These are phyloP conservation scores for Diddensiella transvaalensis DNA, from an alignment of 805 yeast genomes.

Conservation along the genomic window DNA sequence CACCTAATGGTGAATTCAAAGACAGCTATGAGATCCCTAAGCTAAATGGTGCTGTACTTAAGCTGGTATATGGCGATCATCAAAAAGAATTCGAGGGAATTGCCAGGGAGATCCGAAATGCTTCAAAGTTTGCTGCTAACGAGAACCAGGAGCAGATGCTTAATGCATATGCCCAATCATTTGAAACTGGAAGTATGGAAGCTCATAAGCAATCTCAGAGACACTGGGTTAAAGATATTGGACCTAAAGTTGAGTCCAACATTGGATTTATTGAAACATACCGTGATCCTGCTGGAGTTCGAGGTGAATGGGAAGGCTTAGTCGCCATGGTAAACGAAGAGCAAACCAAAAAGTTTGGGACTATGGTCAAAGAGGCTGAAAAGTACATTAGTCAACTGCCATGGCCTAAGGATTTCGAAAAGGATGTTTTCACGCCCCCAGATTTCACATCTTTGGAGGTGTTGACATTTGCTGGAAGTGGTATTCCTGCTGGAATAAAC, in stretches of 20 bases:
- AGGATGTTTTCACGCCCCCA: conserved; percentile 84
- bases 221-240: conserved; percentile 82
- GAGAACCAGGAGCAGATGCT: conserved; percentile 67
- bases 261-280: conserved; percentile 91
- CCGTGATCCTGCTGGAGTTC: conserved; percentile 86
- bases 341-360: conserved; percentile 74
- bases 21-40: conserved; percentile 38
- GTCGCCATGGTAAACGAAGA: conserved; percentile 89
- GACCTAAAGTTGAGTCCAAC: conserved; percentile 75
- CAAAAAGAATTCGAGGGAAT: conserved; percentile 58
- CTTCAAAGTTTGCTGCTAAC: conserved; percentile 65
- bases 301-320: conserved; percentile 92
- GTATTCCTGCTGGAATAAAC: conserved; percentile 90
- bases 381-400: conserved; percentile 65
- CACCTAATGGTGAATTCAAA: conserved; percentile 20
- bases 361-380: conserved; percentile 64
- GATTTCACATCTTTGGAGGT: conserved; percentile 91
- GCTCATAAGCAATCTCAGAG: conserved; percentile 83
- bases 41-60: conserved; percentile 37
- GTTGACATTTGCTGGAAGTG: conserved; percentile 82
- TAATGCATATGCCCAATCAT: conserved; percentile 61
- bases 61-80: conserved; percentile 77
- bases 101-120: conserved; percentile 52
- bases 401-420: conserved; percentile 73
- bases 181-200: conserved; percentile 76